Percentiles rank a stretch among this genome's conserved stretches.
Evolutionary conservation across 768 basidiomycete genomes (phyloP).

Genomic region (Naganishia onofrii): DNA sequence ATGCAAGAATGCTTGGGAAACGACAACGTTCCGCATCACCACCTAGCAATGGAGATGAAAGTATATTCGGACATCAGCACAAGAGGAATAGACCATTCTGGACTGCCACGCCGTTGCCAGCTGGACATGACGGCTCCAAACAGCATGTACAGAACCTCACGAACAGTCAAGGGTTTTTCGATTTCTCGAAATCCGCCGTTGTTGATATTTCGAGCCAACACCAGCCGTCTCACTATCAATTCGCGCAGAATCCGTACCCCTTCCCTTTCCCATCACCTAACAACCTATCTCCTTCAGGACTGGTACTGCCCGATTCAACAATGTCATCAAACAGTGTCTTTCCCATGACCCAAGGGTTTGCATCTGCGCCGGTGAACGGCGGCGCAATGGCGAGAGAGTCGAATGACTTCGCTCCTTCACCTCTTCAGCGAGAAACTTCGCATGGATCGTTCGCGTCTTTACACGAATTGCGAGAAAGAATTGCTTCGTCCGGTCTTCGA

Average conservation of each 20-base stretch:
- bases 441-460: slow-evolving; percentile 5
- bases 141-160: background rate
- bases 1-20: slow-evolving; percentile 16
- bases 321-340: slow-evolving; percentile 12
- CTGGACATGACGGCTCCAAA: too few species aligned
- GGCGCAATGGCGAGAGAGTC: background rate
- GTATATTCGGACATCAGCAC: slow-evolving; percentile 2
- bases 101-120: background rate
- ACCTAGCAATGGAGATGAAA: background rate
- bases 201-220: background rate
- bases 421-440: slow-evolving; percentile 2
- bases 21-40: slow-evolving; percentile 10
- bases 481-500: slow-evolving; percentile 4
- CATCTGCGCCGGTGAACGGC: background rate
- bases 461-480: slow-evolving; percentile 14
- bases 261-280: slow-evolving; percentile 23
- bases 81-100: slow-evolving; percentile 7
- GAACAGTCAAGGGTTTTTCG: background rate
- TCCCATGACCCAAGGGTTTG: background rate
- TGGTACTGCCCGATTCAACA: slow-evolving; percentile 22
- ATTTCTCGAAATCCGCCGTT: background rate
- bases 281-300: slow-evolving; percentile 17
- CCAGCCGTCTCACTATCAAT: background rate
- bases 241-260: slow-evolving; percentile 16
- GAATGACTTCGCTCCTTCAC: background rate